Evolutionary conservation across 805 yeast species (phyloP).

Genomic region (Pichia heedii): DNA sequence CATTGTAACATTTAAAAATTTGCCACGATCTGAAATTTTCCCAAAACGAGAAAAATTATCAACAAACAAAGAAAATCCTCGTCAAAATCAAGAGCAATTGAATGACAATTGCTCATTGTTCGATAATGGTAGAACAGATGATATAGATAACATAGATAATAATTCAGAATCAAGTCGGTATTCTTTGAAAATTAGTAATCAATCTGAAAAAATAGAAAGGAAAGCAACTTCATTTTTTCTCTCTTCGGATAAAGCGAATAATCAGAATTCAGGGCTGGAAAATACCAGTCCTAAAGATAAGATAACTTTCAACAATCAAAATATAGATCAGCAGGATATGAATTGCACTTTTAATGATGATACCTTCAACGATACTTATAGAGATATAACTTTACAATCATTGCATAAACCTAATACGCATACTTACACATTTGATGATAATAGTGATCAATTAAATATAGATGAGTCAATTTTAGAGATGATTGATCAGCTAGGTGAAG

Average conservation of each 20-base stretch:
- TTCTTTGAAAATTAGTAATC: too few relatives aligned
- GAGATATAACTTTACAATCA: not conserved
- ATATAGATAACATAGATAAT: too few relatives aligned
- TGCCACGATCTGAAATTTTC: not conserved
- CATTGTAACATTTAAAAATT: not conserved
- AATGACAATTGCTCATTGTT: too few relatives aligned
- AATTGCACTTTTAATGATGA: not conserved
- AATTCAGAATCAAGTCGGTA: too few relatives aligned
- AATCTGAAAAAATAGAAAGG: too few relatives aligned
- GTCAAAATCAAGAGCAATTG: too few relatives aligned
- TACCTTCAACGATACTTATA: not conserved
- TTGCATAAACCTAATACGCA: not conserved
- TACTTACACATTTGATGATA: not conserved
- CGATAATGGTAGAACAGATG: too few relatives aligned
- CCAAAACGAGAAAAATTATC: not conserved
- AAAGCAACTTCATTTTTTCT: too few relatives aligned
- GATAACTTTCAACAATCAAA: not conserved
- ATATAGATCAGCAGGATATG: not conserved
- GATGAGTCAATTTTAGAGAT: constrained; percentile 4
- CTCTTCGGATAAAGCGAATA: too few relatives aligned
- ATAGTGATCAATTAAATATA: not conserved
- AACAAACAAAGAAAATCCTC: too few relatives aligned
- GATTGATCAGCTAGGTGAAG: constrained; percentile 3
- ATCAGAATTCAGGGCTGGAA: too few relatives aligned
- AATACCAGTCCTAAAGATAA: too few relatives aligned